These are phyloP conservation scores for Protomyces inouyei DNA, from an alignment of 1,139 yeast species.

Conservation along the genomic window DNA sequence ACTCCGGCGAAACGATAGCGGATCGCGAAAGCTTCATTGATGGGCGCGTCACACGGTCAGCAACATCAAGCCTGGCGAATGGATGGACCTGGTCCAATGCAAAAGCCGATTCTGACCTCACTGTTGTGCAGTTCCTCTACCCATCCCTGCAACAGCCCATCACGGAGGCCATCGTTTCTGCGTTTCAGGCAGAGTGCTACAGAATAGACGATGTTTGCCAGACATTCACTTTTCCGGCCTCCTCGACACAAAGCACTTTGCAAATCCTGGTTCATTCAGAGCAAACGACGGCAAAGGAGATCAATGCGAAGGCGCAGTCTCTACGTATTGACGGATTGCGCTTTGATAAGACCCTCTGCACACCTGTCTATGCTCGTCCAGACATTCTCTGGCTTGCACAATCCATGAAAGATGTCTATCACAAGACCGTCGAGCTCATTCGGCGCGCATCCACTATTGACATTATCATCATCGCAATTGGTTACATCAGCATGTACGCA, in stretches of 20 bases:
- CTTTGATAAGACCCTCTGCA: constrained; percentile 11
- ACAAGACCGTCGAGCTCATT: constrained; percentile 20
- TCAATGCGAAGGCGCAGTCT: not conserved
- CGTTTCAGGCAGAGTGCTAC: constrained; percentile 8
- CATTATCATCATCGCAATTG: constrained; percentile 69
- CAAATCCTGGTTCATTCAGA: constrained; percentile 1
- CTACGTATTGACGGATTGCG: constrained; percentile 8
- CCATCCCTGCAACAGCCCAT: constrained; percentile 3
- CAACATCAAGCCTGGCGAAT: not conserved
- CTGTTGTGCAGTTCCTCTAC: constrained; percentile 20
- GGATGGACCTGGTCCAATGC: constrained; percentile 7
- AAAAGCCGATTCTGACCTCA: constrained; percentile 16
- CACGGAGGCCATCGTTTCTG: not conserved
- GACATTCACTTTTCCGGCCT: constrained; percentile 10
- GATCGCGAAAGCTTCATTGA: constrained; percentile 6
- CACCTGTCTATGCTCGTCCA: constrained; percentile 9
- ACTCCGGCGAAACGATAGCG: constrained; percentile 15
- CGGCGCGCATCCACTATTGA: constrained; percentile 81
- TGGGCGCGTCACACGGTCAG: constrained; percentile 4
- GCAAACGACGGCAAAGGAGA: not conserved
- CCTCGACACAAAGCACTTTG: constrained; percentile 19
- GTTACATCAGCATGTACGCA: constrained; percentile 87
- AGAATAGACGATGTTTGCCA: constrained; percentile 4
- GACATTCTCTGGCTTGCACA: constrained; percentile 24
- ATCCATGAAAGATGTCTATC: constrained; percentile 20